Evolutionary conservation across 768 basidiomycete genomes (phyloP), one percentile per base, ranked within the genome.

Genomic region (Lactifluus piperatus): DNA sequence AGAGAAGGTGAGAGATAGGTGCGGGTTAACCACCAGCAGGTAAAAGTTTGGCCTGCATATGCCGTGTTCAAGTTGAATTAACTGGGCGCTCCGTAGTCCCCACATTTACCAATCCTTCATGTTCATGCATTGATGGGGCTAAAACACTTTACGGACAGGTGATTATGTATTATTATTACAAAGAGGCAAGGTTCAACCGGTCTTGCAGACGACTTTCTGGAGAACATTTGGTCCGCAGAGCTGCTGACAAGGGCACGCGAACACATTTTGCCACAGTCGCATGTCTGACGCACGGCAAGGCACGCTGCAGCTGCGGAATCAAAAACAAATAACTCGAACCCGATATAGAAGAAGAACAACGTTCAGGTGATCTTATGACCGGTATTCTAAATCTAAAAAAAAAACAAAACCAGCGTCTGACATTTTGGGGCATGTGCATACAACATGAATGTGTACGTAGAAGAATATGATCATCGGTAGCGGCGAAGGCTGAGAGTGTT

Each of bases 401-500:
- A 10, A 54, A 43, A 32, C 5, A 51, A 37, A 51, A n/a, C n/a
- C 45, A 48, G 24, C 10, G 18, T 16, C n/a, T 47, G 51, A 58
- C 16, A 54, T 32, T 58, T 63, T 63, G 43, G 65, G 66, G 60
- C 62, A 53, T 62, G 45, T 7, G 44, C 68, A 71, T 70, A 69
- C 65, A 68, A 69, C 70, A 68, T 68, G 32, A 32, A 11, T 44
- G 22, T 62, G 51, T 27, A 52, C 45, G 70, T 66, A 69, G 51
- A 63, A 58, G 24, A 27, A 39, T 24, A 51, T 59, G 51, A 82
- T 81, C 69, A 91, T 75, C 89, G 85, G 81, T 91, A 91, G 64
- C 89, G 85, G 70, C 86, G 89, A 63, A 91, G 81, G 73, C 84
- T 87, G 81, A 91, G 88, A 16, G 94, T 97, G 83, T 97, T 99